phyloP scores from a whole-genome alignment of 2,329 filamentous ascomycete genomes.

The Hansfordia pulvinata region DNA sequence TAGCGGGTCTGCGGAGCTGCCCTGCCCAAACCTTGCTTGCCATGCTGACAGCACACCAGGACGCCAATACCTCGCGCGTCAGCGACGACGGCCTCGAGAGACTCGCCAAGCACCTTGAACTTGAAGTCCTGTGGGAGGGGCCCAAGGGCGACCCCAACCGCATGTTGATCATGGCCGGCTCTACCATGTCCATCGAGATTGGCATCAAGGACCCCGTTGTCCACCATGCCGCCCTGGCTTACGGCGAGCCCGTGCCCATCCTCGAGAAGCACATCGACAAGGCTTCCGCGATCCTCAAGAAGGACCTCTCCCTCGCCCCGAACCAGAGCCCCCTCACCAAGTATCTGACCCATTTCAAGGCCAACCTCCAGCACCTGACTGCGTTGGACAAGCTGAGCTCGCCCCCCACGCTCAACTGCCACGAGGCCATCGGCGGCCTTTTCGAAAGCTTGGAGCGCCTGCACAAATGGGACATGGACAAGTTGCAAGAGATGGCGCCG shows the following conservation, averaged over 20 bases:
- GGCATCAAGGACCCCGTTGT: conserved; percentile 48
- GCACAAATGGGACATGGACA: conserved; percentile 56
- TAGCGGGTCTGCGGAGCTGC: conserved; percentile 17
- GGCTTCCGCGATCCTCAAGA: conserved; percentile 51
- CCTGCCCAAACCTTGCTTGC: conserved; percentile 19
- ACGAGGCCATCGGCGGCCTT: conserved; percentile 63
- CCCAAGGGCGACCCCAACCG: conserved; percentile 32
- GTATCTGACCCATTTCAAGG: conserved; percentile 54
- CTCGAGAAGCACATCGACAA: conserved; percentile 46
- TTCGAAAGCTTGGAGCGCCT: conserved; percentile 56
- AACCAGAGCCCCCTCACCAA: conserved; percentile 55
- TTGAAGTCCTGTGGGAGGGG: conserved; percentile 49
- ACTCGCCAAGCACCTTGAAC: conserved; percentile 51
- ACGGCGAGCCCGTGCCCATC: conserved; percentile 43
- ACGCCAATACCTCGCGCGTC: conserved; percentile 43
- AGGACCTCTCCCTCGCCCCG: conserved; percentile 46
- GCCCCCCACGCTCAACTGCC: conserved; percentile 56
- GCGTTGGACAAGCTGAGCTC: conserved; percentile 59
- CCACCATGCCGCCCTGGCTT: conserved; percentile 46
- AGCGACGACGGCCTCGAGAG: conserved; percentile 65
- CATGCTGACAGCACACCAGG: conserved; percentile 12
- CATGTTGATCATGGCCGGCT: conserved; percentile 48
- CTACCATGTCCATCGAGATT: conserved; percentile 47
- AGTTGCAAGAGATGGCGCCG: conserved; percentile 33
- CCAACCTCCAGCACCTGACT: conserved; percentile 58